Evolutionary conservation across 2,329 filamentous ascomycete species (phyloP).

Genomic region (Gliomastix tumulicola): DNA sequence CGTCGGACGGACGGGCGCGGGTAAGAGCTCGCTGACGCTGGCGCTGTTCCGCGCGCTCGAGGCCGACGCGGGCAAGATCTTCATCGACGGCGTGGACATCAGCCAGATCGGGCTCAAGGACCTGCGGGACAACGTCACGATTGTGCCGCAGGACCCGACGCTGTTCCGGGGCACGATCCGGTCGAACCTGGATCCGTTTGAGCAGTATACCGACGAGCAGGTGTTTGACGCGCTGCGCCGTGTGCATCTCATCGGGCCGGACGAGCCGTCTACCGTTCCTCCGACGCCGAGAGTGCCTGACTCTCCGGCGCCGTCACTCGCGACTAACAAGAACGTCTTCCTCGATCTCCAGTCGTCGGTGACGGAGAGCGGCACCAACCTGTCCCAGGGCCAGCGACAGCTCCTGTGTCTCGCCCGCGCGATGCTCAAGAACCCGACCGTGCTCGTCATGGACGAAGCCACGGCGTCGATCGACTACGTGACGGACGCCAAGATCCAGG

Average conservation of each 20-base stretch:
- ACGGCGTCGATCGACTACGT: slow-evolving; percentile 96
- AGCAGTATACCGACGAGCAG: slow-evolving; percentile 80
- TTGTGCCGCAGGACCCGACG: slow-evolving; percentile 95
- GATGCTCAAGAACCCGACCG: slow-evolving; percentile 82
- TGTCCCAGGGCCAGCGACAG: slow-evolving; percentile 94
- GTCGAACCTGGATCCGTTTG: slow-evolving; percentile 89
- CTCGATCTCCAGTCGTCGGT: slow-evolving; percentile 77
- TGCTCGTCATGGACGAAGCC: slow-evolving; percentile 98
- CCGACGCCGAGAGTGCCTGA: slow-evolving; percentile 13
- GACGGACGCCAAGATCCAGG: slow-evolving; percentile 93
- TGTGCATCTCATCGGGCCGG: slow-evolving; percentile 74
- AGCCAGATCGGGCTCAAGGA: slow-evolving; percentile 87
- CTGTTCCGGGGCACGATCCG: slow-evolving; percentile 89
- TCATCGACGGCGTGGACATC: slow-evolving; percentile 90
- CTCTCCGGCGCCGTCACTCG: slow-evolving; percentile 21
- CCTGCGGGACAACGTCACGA: slow-evolving; percentile 87
- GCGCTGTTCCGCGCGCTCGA: slow-evolving; percentile 92
- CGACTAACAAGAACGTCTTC: slow-evolving; percentile 93
- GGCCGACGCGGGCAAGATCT: slow-evolving; percentile 80
- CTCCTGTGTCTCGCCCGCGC: slow-evolving; percentile 89
- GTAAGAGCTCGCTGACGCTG: slow-evolving; percentile 90
- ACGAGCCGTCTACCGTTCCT: slow-evolving; percentile 32
- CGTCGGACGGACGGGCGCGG: slow-evolving; percentile 89
- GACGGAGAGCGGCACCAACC: slow-evolving; percentile 84
- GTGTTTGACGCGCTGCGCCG: slow-evolving; percentile 81